Percentiles rank a stretch among this genome's conserved stretches.
phyloP scores from a whole-genome alignment of 129 eudicot genomes.

The Tanacetum coccineum region DNA sequence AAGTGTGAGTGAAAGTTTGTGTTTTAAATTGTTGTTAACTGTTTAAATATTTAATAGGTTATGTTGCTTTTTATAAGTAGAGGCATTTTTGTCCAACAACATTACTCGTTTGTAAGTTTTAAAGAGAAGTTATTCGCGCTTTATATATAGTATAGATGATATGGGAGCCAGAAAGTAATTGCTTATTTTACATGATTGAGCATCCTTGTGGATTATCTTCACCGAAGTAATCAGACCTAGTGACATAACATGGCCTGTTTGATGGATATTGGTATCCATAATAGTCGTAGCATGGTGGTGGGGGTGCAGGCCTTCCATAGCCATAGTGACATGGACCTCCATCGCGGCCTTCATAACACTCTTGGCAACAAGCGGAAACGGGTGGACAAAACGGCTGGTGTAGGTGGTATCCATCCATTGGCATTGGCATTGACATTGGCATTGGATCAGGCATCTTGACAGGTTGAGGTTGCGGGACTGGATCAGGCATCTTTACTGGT shows the following conservation, averaged over 20 bases:
- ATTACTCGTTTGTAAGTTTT: no score
- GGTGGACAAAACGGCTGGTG: slow-evolving; percentile 33
- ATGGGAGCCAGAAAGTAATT: background rate
- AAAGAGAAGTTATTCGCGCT: no score
- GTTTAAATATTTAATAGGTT: no score
- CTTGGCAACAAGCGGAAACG: slow-evolving; percentile 38
- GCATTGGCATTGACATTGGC: slow-evolving; percentile 9
- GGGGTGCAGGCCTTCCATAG: slow-evolving; percentile 48
- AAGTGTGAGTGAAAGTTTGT: no score
- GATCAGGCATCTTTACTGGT: no score
- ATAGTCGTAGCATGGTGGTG: slow-evolving; percentile 41
- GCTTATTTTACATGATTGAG: slow-evolving; percentile 51
- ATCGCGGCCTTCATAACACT: slow-evolving; percentile 37
- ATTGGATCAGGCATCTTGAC: slow-evolving; percentile 21
- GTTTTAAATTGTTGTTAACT: no score
- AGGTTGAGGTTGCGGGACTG: no score
- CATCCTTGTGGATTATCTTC: slow-evolving; percentile 70
- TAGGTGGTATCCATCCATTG: slow-evolving; percentile 15
- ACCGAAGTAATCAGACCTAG: slow-evolving; percentile 38
- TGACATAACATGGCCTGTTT: slow-evolving; percentile 28
- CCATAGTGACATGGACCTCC: slow-evolving; percentile 55
- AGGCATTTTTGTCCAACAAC: no score
- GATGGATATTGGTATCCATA: slow-evolving; percentile 36
- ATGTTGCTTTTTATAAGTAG: no score
- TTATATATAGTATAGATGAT: no score